Evolutionary conservation across 176 grass and related monocot species (phyloP), one percentile per base, ranked within the genome.

Genomic region (Bromus sterilis): DNA sequence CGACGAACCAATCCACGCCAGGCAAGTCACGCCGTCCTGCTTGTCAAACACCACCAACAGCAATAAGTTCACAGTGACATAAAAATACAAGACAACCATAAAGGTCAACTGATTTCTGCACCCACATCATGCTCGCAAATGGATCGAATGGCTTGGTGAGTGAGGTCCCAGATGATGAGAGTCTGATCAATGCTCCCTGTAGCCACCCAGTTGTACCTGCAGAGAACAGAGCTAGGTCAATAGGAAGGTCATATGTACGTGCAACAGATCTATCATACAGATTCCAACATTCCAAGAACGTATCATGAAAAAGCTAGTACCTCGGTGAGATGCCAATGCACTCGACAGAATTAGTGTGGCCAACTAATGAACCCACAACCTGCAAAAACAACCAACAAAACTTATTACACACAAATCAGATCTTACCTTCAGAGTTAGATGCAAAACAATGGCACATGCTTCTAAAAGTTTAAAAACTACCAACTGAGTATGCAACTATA

Each of bases 101-200:
- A 51, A 51, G 48, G 16, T 32, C 23, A 11, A 10, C 14, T 21
- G 3, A 25, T n/a, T 39, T n/a, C 3, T 30, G 31, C 13, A 42
- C 82, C 68, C 73, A 97, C 94, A 55, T 92, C 85, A 33, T 94
- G 91, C 43, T 94, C 87, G 11, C 89, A 92, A 66, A 33, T 80
- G 85, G 89, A 97, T 40, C 94, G 83, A 33, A 41, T 84, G 16
- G 48, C 48, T 51, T 51, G 48, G 21, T 2, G 48, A 7, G 48
- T 18, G 18, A 51, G 48, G 48, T 35, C 89, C 94, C 94, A 97
- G 44, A 97, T 80, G 37, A 97, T 87, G 43, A 97, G 85, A 82
- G 92, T 94, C 68, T 90, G 87, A 87, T 97, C 94, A 87, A 92
- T 92, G 51, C 94, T 82, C 68, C 91, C 94, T 18, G 91, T 97